These are phyloP conservation scores for Phytophthora parvispora DNA, from an alignment of 352 stramenopile genomes.

Conservation along the genomic window DNA sequence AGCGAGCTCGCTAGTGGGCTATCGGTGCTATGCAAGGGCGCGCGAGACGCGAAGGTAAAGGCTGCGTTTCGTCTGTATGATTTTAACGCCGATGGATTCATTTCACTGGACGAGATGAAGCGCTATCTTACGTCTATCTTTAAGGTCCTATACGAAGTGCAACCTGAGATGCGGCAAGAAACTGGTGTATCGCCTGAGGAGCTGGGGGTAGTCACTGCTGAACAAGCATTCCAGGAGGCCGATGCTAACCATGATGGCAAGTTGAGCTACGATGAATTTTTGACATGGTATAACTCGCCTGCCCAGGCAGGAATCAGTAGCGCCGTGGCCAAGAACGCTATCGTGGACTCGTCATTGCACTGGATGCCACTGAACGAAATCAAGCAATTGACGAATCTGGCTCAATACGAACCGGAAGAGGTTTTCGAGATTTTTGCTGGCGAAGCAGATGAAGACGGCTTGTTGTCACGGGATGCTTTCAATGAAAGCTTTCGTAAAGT, in stretches of 20 bases:
- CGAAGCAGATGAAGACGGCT: conserved; percentile 77
- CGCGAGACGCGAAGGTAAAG: conserved; percentile 84
- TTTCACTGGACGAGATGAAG: conserved; percentile 90
- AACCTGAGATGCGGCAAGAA: conserved; percentile 74
- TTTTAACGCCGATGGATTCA: conserved; percentile 88
- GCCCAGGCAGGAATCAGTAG: conserved; percentile 78
- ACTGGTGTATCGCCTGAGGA: conserved; percentile 79
- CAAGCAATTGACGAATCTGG: conserved; percentile 85
- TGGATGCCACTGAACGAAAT: conserved; percentile 89
- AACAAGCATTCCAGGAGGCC: conserved; percentile 89
- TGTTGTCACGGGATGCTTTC: conserved; percentile 81
- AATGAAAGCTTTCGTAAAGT: conserved; percentile 82
- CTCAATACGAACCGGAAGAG: conserved; percentile 79
- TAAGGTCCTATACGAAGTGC: conserved; percentile 88
- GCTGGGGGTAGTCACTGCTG: conserved; percentile 80
- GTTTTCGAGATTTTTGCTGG: conserved; percentile 91
- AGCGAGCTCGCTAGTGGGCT: conserved; percentile 89
- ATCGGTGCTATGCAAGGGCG: conserved; percentile 87
- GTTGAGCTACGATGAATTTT: conserved; percentile 90
- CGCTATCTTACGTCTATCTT: conserved; percentile 91
- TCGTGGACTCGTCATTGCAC: conserved; percentile 81
- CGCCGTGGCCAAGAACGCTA: conserved; percentile 71
- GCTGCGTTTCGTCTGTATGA: conserved; percentile 89
- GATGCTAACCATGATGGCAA: conserved; percentile 85
- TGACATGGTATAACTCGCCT: conserved; percentile 87